A percentile compares a stretch with the other conserved stretches of the same genome.
Evolutionary conservation across 306 rosid genomes (phyloP).

Genomic region (Prosopis cineraria): DNA sequence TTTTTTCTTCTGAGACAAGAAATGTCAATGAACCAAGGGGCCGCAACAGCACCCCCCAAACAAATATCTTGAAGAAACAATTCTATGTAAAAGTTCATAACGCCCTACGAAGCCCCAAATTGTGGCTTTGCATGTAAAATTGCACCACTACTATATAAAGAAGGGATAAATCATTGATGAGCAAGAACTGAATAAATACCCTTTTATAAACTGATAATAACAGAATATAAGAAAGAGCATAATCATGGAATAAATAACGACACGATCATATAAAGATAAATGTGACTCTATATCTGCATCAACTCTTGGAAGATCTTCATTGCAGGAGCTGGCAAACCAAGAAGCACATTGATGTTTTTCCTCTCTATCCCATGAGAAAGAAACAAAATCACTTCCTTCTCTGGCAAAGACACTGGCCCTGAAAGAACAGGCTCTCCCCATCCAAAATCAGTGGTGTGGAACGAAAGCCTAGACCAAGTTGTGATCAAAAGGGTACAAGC

Average conservation of each 20-base stretch:
- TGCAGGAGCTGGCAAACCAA: slow-evolving; percentile 88
- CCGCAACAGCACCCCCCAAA: slow-evolving; percentile 1
- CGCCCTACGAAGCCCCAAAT: slow-evolving; percentile 18
- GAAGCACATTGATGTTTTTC: slow-evolving; percentile 77
- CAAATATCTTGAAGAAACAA: background rate
- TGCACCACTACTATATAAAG: slow-evolving; percentile 10
- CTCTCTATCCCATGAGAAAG: slow-evolving; percentile 78
- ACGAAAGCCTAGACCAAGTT: slow-evolving; percentile 86
- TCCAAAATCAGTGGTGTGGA: slow-evolving; percentile 83
- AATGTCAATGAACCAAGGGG: slow-evolving; percentile 12
- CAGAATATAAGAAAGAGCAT: slow-evolving; percentile 17
- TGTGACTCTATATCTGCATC: slow-evolving; percentile 51
- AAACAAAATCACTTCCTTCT: slow-evolving; percentile 86
- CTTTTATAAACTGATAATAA: background rate
- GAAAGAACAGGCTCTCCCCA: slow-evolving; percentile 95
- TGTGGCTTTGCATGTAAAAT: slow-evolving; percentile 1
- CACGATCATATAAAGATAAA: background rate
- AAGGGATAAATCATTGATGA: slow-evolving; percentile 26
- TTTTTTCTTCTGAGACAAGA: background rate
- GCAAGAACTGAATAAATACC: slow-evolving; percentile 34
- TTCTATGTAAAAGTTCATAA: background rate
- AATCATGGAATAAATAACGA: background rate
- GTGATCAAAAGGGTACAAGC: slow-evolving; percentile 84
- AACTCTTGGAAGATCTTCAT: slow-evolving; percentile 77
- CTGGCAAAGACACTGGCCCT: slow-evolving; percentile 91